These are phyloP conservation scores for Coemansia sp. DNA, from an alignment of 192 early-diverging fungal species.

Conservation along the genomic window DNA sequence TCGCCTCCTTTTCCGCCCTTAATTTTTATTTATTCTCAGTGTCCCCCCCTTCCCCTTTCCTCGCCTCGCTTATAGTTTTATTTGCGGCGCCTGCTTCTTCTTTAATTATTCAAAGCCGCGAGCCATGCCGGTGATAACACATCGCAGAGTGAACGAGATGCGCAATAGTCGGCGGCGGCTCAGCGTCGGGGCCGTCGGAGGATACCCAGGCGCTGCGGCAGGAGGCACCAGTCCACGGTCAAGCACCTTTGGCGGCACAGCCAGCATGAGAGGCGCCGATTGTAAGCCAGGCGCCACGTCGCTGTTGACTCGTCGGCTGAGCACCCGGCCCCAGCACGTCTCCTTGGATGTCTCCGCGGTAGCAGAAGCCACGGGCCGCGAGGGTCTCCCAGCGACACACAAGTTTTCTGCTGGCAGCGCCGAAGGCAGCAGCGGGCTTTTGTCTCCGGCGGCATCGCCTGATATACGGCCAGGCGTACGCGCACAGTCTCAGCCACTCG, in stretches of 20 bases:
- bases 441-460: neutral
- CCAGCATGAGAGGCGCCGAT: neutral
- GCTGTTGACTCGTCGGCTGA: neutral
- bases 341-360: too few species aligned
- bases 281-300: slow-evolving; percentile 4
- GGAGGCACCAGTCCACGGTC: neutral
- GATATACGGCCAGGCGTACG: neutral
- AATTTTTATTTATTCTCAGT: slow-evolving; percentile 2
- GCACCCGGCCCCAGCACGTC: neutral
- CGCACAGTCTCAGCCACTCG: too few species aligned
- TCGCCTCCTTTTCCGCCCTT: slow-evolving; percentile 2
- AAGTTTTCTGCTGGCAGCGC: neutral
- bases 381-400: too few species aligned
- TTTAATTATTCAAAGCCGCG: neutral
- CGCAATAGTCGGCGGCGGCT: slow-evolving; percentile 48
- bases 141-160: slow-evolving; percentile 47
- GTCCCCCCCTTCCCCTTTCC: neutral
- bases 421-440: neutral
- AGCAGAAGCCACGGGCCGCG: too few species aligned
- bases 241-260: neutral
- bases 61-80: neutral
- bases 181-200: slow-evolving; percentile 36
- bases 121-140: slow-evolving; percentile 48
- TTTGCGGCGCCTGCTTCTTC: neutral
- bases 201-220: slow-evolving; percentile 1